Base-by-base conservation (phyloP, 768 basidiomycete genomes). In the Termitomyces eurrhizus region DNA sequence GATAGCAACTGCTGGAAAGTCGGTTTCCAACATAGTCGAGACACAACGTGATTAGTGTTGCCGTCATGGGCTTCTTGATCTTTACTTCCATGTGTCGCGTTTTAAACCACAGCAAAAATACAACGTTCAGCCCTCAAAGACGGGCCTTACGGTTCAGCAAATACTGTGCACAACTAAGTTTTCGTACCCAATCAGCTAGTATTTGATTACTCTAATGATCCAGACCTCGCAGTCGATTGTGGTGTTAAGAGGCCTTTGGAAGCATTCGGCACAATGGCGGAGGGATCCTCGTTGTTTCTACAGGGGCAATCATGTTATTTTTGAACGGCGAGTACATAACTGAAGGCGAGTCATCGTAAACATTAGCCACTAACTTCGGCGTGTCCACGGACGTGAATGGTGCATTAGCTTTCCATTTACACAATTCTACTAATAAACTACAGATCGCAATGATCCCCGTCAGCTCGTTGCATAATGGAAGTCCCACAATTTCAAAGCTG, bases 391-490 rank as follows among this genome's bases (percentile, higher is more conserved):
- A 35, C 50, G n/a, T 21, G 33, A 18, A 51, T 6, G 16, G 39
- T 32, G 4, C 52, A 32, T 33, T 44, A 44, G 32, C 54, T 32
- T 44, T 55, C 41, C 7, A 32, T 18, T 42, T 18, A 44, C 54
- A 33, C 14, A 44, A 13, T 44, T 21, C 41, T 54, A 42, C 54
- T 14, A 21, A 55, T 55, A 42, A 55, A 55, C 54, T 55, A n/a
- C 41, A 42, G 26, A 44, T 55, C 29, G 6, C n/a, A 32, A 44
- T 55, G 54, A 55, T 55, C 54, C 53, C 54, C 54, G 41, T 55
- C 32, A 32, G 29, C 12, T 44, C 12, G 7, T 55, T 55, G 41
- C 54, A 55, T 55, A 55, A 55, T 32, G 41, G 54, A 55, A 55
- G 54, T 32, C 18, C n/a, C 32, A 32, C 39, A 16, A 41, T 32